Base-by-base conservation (phyloP, 2,329 filamentous ascomycete genomes). In the Claviceps paspali region DNA sequence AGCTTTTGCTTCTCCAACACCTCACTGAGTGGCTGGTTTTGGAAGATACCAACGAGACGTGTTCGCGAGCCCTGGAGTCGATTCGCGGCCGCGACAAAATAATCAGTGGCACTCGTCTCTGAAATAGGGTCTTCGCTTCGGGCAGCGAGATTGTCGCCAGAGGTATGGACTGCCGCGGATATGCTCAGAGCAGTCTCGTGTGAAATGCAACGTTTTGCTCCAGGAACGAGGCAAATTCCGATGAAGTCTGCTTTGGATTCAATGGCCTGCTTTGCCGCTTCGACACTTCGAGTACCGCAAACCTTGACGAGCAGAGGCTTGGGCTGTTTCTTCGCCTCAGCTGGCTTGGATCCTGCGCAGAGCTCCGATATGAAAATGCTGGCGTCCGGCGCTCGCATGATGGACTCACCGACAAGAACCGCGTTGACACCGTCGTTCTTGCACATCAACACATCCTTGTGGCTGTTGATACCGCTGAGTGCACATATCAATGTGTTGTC, bases 41-140 rank as follows among this genome's bases (percentile, higher is more conserved):
- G 80, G 63, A 98, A 98, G 2, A 98, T 88, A 39, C 91, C 91
- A 5, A 94, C 91, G 1, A 98, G 68, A 3, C 91, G 68, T 1
- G 88, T 79, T 8, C 82, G 61, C 11, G 73, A 52, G 54, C 65
- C 53, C 53, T 68, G 57, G 4, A 78, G 56, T 40, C 63, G 61
- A 23, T 57, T 53, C 18, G 55, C 47, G n/a, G 67, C 62, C 36
- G 63, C 57, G n/a, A 58, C 70, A 54, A 92, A 96, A 59, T 78
- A 94, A 52, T 87, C 83, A 7, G 64, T 68, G 3, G 68, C 66
- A 4, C 51, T 46, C 8, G 50, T 45, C 12, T 52, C 43, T 14
- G 51, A 44, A 10, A 55, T 46, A 10, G 46, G 37, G 2, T 49
- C 42, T 2, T 58, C 49, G 3, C 45, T 41, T 3, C 47, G 29